Conservation (phyloP, 2,329 filamentous ascomycete species). For the Penicillium digitatum region DNA sequence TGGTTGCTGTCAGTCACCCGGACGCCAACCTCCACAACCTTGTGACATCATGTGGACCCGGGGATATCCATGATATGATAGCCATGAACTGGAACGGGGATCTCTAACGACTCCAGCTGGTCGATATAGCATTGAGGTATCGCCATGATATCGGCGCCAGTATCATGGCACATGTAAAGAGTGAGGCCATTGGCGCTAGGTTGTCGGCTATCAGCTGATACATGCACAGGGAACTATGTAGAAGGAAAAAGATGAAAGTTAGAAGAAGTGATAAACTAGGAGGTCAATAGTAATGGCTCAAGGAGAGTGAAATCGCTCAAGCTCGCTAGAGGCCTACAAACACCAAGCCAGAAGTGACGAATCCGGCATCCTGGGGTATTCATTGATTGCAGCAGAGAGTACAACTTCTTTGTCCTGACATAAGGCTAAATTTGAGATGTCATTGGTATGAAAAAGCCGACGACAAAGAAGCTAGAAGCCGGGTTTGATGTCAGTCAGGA, state of each 20-base stretch:
- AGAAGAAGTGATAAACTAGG: not conserved
- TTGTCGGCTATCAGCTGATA: not conserved
- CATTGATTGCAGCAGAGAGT: too few relatives aligned
- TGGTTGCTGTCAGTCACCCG: not conserved
- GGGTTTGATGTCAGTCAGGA: not conserved
- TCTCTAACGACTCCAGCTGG: not conserved
- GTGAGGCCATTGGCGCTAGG: not conserved
- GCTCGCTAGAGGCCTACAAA: not conserved
- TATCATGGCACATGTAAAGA: not conserved
- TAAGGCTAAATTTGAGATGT: not conserved
- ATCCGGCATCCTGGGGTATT: not conserved
- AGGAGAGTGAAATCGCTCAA: not conserved
- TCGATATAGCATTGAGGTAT: not conserved
- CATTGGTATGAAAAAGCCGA: not conserved
- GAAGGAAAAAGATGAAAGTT: not conserved
- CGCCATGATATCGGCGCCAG: conserved; percentile 3
- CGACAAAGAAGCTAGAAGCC: not conserved
- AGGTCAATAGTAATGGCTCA: not conserved
- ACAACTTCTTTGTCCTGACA: not conserved
- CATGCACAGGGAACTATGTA: not conserved
- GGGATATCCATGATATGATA: not conserved
- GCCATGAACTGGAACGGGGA: not conserved
- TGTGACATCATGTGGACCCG: not conserved
- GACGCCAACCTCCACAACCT: not conserved
- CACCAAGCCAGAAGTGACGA: too few relatives aligned